phyloP scores from a whole-genome alignment of 495 filamentous ascomycete genomes.

The Penicillium longicatenatum region DNA sequence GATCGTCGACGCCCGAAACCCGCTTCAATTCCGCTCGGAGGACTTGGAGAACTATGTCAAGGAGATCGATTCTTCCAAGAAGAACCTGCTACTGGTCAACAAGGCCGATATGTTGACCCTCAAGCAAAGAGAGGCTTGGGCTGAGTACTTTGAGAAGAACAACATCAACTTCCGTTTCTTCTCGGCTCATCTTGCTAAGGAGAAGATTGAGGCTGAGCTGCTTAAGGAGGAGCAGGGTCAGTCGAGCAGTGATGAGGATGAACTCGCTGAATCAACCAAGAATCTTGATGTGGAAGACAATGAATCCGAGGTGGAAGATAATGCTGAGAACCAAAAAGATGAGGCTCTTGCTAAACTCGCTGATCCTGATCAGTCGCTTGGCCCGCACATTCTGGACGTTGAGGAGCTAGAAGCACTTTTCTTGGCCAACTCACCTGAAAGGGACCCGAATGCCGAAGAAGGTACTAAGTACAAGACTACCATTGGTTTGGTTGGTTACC shows the following conservation, averaged over 20 bases:
- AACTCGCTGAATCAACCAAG: constrained; percentile 39
- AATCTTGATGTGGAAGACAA: constrained; percentile 44
- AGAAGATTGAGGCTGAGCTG: constrained; percentile 71
- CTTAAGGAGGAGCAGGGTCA: constrained; percentile 40
- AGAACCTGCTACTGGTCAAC: constrained; percentile 92
- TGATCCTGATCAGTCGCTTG: constrained; percentile 41
- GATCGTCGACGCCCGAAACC: constrained; percentile 97
- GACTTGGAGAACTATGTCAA: constrained; percentile 94
- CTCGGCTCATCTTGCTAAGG: constrained; percentile 88
- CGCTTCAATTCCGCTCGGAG: constrained; percentile 89
- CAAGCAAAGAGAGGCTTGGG: constrained; percentile 83
- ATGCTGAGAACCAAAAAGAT: constrained; percentile 20
- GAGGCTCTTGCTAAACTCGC: constrained; percentile 30
- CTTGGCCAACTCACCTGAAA: constrained; percentile 68
- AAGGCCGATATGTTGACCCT: constrained; percentile 99
- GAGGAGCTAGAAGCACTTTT: constrained; percentile 92
- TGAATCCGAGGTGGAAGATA: constrained; percentile 29
- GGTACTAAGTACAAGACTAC: constrained; percentile 62
- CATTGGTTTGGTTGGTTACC: constrained; percentile 96
- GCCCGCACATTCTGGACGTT: constrained; percentile 81
- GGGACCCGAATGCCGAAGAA: constrained; percentile 38
- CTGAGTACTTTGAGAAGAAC: constrained; percentile 78
- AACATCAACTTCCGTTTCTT: constrained; percentile 93
- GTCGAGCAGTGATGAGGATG: constrained; percentile 39
- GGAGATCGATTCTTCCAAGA: constrained; percentile 83